Evolutionary conservation across 805 yeast genomes (phyloP), one percentile per base, ranked within the genome.

Genomic region (Lachancea sp.): DNA sequence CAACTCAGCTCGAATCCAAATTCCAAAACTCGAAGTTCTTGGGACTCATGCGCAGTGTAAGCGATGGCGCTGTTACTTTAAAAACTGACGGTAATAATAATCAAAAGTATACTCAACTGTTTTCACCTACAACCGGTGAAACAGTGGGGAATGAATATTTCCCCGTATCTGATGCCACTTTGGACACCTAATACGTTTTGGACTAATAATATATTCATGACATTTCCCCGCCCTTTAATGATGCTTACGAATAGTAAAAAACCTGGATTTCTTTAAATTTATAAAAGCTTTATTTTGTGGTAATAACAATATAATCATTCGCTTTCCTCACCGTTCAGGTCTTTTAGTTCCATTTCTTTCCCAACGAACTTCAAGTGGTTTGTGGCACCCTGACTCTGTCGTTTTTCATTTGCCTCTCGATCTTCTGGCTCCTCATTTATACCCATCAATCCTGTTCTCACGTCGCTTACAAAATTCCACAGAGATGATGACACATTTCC

Each of bases 401-500:
- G 26, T 6, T 11, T 17, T 15, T 24, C n/a, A 4, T n/a, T 9
- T 11, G n/a, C 23, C 4, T 24, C 38, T 25, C 18, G 23, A 17
- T 40, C 33, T 15, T 46, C 52, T 7, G 42, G 41, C 15, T 56
- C 64, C 16, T 64, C 68, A 13, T 57, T 61, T 8, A 52, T 51
- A 9, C 70, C 70, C 24, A 66, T 35, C n/a, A 67, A 42, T 0
- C 70, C 70, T 8, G 59, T 54, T 46, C 69, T 72, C 19, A 74
- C 70, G 40, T 72, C 78, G 48, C 64, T 70, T 7, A 74, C 74
- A 52, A 74, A 71, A 2, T 68, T 65, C 78, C 78, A 74, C 3
- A 74, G 38, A 9, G 73, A 69, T 31, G 53, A 56, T 0, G 72
- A 62, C 2, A 70, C 68, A 35, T 67, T 65, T 46, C 64, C 51